phyloP scores from a whole-genome alignment of 2,329 filamentous ascomycete genomes.

The Arthroderma sp. region DNA sequence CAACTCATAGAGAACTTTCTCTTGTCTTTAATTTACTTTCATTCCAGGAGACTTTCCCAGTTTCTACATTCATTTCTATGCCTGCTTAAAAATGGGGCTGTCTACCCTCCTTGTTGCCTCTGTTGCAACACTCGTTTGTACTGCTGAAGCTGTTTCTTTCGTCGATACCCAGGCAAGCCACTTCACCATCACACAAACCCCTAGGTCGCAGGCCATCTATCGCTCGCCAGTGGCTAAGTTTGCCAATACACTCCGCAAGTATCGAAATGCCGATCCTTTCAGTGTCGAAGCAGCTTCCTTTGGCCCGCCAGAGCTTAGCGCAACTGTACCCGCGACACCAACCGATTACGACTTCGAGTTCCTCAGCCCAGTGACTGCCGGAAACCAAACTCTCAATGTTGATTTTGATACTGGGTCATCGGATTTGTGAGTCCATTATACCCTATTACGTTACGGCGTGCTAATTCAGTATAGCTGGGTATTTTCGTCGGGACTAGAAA shows the following conservation, averaged over 20 bases:
- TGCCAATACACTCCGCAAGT: slow-evolving; percentile 1
- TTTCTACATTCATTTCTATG: no score
- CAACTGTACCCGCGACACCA: slow-evolving; percentile 27
- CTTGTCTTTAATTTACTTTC: no score
- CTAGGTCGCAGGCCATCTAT: background rate
- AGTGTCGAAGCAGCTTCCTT: background rate
- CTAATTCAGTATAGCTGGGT: slow-evolving; percentile 41
- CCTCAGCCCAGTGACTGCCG: slow-evolving; percentile 49
- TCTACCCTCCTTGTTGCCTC: no score
- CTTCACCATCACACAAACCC: slow-evolving; percentile 5
- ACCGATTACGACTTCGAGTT: slow-evolving; percentile 44
- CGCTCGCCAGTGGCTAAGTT: background rate
- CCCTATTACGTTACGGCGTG: background rate
- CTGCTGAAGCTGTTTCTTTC: no score
- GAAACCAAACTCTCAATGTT: slow-evolving; percentile 48
- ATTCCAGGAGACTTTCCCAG: no score
- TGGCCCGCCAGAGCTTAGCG: background rate
- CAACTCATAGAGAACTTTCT: no score
- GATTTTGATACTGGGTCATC: slow-evolving; percentile 60
- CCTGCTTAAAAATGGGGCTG: no score
- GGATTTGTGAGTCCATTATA: slow-evolving; percentile 43
- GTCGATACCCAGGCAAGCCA: background rate
- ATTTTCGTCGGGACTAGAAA: slow-evolving; percentile 47
- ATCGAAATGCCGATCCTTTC: background rate
- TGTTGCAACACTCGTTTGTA: no score